These are phyloP conservation scores for Tulasnella sp. DNA, from an alignment of 768 basidiomycete species.

Conservation along the genomic window DNA sequence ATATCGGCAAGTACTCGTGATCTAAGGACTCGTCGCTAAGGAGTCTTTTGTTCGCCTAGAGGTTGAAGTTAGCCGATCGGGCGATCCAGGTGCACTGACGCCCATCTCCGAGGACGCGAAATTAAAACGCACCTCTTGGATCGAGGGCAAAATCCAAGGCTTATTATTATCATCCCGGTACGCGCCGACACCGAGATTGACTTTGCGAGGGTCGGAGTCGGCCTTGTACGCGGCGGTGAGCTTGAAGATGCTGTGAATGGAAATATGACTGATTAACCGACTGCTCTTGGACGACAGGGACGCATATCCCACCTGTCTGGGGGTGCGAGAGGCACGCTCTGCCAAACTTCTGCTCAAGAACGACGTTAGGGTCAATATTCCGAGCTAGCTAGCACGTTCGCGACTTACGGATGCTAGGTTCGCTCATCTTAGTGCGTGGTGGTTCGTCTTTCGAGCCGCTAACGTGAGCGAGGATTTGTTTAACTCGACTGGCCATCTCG, in stretches of 20 bases:
- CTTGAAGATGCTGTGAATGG: slow-evolving; percentile 69
- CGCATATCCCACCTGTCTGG: slow-evolving; percentile 64
- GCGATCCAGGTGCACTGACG: not conserved
- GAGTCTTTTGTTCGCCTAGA: slow-evolving; percentile 68
- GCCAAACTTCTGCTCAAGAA: slow-evolving; percentile 46
- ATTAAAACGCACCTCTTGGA: slow-evolving; percentile 62
- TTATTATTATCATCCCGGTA: slow-evolving; percentile 85
- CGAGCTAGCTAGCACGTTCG: not conserved
- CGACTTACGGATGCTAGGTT: not conserved
- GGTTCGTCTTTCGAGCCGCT: slow-evolving; percentile 13
- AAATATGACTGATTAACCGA: slow-evolving; percentile 29
- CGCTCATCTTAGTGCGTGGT: slow-evolving; percentile 3
- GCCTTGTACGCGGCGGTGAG: slow-evolving; percentile 85
- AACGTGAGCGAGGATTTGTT: slow-evolving; percentile 30
- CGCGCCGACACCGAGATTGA: slow-evolving; percentile 91
- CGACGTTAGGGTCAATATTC: not conserved
- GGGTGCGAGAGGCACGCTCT: slow-evolving; percentile 73
- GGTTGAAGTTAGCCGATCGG: not conserved
- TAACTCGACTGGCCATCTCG: slow-evolving; percentile 30
- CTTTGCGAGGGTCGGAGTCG: slow-evolving; percentile 68
- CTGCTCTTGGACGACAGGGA: not conserved
- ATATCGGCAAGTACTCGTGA: slow-evolving; percentile 83
- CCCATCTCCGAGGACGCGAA: not conserved
- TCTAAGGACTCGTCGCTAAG: slow-evolving; percentile 69
- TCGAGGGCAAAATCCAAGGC: slow-evolving; percentile 89